These are phyloP conservation scores for Kurtzmaniella cleridarum DNA, from an alignment of 805 yeast species.

Conservation along the genomic window DNA sequence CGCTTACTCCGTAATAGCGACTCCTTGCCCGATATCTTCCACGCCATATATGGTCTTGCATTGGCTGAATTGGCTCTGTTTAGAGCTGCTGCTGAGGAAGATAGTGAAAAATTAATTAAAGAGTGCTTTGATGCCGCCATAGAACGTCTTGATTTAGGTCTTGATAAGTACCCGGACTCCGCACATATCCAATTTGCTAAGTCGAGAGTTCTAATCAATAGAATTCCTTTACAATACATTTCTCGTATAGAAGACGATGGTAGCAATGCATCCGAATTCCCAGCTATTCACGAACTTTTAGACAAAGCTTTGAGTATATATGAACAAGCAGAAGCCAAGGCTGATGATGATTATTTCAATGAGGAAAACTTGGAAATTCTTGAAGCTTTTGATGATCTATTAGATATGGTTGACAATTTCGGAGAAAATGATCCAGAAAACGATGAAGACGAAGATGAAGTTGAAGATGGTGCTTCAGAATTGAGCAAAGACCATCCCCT, in stretches of 20 bases:
- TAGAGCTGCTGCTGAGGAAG: constrained; percentile 37
- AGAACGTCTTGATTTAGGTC: constrained; percentile 62
- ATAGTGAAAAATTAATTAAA: constrained; percentile 24
- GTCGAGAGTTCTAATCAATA: constrained; percentile 49
- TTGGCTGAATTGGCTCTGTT: constrained; percentile 59
- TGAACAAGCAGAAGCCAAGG: constrained; percentile 34
- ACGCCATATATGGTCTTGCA: constrained; percentile 70
- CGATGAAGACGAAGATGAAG: constrained; percentile 38
- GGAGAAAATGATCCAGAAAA: constrained; percentile 54
- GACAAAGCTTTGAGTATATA: constrained; percentile 44
- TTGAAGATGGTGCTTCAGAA: constrained; percentile 17
- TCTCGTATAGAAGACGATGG: constrained; percentile 41
- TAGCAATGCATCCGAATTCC: constrained; percentile 22
- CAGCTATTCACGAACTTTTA: constrained; percentile 32
- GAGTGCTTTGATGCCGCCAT: constrained; percentile 67
- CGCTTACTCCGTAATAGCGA: constrained; percentile 52
- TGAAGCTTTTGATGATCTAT: constrained; percentile 57
- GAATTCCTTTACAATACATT: constrained; percentile 55
- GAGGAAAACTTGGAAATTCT: constrained; percentile 46
- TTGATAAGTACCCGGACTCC: constrained; percentile 43
- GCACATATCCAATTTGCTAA: constrained; percentile 46
- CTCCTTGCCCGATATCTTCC: constrained; percentile 46
- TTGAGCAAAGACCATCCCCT: constrained; percentile 54
- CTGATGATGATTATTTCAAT: constrained; percentile 26
- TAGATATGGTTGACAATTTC: constrained; percentile 63